Base-by-base conservation (phyloP, 208 protist genomes). In the Crithidia sp. region DNA sequence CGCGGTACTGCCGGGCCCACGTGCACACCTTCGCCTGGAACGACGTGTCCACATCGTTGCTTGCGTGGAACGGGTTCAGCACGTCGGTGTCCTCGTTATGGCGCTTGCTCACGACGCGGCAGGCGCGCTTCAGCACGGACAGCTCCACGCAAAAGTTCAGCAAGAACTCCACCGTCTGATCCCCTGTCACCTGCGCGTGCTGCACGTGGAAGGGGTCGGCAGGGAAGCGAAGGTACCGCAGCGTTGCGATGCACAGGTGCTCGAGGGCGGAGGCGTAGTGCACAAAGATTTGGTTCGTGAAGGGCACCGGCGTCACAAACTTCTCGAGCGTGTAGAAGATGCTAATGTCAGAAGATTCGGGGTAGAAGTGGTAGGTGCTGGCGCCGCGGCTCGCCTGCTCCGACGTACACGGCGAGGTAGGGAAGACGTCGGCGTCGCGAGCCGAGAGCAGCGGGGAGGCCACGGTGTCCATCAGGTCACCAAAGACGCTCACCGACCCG, bases 291-390 rank as follows among this genome's bases (percentile, higher is more conserved):
- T 82, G 77, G 68, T 94, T 94, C 7, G 87, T 76, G 57, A 85
- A 89, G 37, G 89, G 89, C 45, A 94, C 83, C 5, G 77, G 74
- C 45, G 89, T 94, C 10, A 90, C 81, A 61, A 92, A 92, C 49
- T 68, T 43, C n/a, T 44, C 40, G 37, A 85, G 71, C 28, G 74
- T 70, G 65, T 90, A 88, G 50, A 94, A 86, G 37, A 94, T 79
- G 58, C 83, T 88, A 13, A 78, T 86, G 45, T 74, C 53, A 8
- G 28, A 36, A 19, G 39, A 62, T 40, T 77, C 67, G 28, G 61
- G 55, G 66, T 58, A 41, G 61, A n/a, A 41, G 76, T 19, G 49
- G 52, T 67, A 57, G 36, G 59, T 55, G 17, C 53, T 62, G 63
- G 56, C 49, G 40, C 2, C 47, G 36, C 19, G 68, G 47, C 63